phyloP scores from a whole-genome alignment of 1,284 basidiomycete species.

The Pseudozyma sp. region DNA sequence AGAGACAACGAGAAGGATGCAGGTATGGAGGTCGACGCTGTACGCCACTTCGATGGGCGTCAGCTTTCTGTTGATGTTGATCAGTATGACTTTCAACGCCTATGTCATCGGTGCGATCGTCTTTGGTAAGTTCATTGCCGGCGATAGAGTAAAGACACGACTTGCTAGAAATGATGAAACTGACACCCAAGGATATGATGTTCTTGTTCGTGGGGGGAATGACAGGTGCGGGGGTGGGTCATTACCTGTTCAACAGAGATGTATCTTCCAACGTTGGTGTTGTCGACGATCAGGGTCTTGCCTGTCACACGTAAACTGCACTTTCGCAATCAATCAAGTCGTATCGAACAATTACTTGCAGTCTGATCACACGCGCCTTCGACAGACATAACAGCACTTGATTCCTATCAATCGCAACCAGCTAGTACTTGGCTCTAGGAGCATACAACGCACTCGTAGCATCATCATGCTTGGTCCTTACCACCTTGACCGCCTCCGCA shows the following conservation, averaged over 20 bases:
- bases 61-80: slow-evolving; percentile 57
- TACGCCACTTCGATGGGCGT: slow-evolving; percentile 45
- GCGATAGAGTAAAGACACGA: no score
- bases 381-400: neutral
- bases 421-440: slow-evolving; percentile 34
- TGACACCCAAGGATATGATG: neutral
- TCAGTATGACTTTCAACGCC: slow-evolving; percentile 62
- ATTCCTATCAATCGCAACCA: neutral
- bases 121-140: slow-evolving; percentile 39
- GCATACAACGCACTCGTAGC: slow-evolving; percentile 20
- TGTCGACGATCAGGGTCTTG: slow-evolving; percentile 21
- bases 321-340: neutral
- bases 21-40: slow-evolving; percentile 24
- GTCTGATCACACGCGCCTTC: neutral
- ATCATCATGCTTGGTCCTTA: slow-evolving; percentile 40
- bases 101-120: slow-evolving; percentile 54
- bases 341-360: neutral
- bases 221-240: slow-evolving; percentile 40
- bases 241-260: slow-evolving; percentile 41
- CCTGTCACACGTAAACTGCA: slow-evolving; percentile 23
- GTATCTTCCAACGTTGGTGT: neutral
- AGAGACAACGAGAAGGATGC: slow-evolving; percentile 6
- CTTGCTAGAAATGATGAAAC: no score
- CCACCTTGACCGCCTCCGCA: slow-evolving; percentile 25
- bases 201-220: neutral